Conservation (phyloP, 768 basidiomycete species). For the Astraeus odoratus region DNA sequence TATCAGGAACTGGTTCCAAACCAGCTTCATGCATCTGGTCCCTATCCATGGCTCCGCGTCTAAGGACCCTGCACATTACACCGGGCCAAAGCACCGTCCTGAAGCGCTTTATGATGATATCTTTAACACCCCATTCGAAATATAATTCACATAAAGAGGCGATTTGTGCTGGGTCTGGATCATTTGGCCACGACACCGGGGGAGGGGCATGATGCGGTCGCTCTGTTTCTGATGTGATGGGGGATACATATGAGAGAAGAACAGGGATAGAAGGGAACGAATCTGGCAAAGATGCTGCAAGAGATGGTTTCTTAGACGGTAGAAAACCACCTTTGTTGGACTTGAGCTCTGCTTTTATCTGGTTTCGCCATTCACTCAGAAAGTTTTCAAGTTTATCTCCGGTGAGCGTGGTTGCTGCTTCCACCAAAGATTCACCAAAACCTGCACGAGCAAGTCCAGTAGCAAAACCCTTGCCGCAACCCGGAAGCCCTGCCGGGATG, state of each 20-base stretch:
- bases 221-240: conserved; percentile 64
- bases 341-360: conserved; percentile 54
- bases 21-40: conserved; percentile 22
- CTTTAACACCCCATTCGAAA: conserved; percentile 89
- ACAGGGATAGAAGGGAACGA: conserved; percentile 71
- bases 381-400: conserved; percentile 43
- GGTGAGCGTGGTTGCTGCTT: conserved; percentile 47
- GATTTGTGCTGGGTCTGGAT: conserved; percentile 64
- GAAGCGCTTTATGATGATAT: conserved; percentile 78
- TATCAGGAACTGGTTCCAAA: not conserved
- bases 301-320: conserved; percentile 53
- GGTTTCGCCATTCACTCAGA: conserved; percentile 56
- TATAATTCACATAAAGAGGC: conserved; percentile 78
- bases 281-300: conserved; percentile 57
- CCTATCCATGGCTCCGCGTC: conserved; percentile 51
- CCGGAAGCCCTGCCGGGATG: conserved; percentile 57
- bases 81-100: conserved; percentile 78
- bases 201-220: conserved; percentile 18
- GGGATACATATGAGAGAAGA: conserved; percentile 70
- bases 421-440: conserved; percentile 62
- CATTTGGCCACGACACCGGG: conserved; percentile 40
- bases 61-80: conserved; percentile 60
- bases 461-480: conserved; percentile 67
- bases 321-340: conserved; percentile 63
- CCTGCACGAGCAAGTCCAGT: conserved; percentile 77